Evolutionary conservation across 1,284 basidiomycete species (phyloP).

Genomic region (Volvariella volvacea): DNA sequence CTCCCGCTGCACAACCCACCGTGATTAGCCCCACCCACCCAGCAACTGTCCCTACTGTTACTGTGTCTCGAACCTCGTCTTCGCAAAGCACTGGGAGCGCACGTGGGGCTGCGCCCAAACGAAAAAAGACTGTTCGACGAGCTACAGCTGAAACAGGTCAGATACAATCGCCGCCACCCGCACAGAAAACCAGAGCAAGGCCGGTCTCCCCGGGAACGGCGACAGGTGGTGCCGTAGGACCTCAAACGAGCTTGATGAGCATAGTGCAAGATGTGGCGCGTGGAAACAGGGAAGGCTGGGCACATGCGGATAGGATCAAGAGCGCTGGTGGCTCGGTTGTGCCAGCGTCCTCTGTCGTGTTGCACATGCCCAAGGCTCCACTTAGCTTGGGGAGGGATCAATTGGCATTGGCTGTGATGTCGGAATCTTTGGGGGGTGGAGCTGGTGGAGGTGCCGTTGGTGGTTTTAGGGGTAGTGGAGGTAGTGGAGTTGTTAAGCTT

Average conservation of each 20-base stretch:
- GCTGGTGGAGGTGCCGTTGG: too few relatives aligned
- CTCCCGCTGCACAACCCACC: too few relatives aligned
- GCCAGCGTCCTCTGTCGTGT: background rate
- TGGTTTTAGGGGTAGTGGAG: constrained; percentile 12
- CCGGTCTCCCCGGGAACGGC: background rate
- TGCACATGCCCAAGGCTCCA: constrained; percentile 24
- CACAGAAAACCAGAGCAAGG: too few relatives aligned
- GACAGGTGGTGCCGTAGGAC: constrained; percentile 9
- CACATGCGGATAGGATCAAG: constrained; percentile 8
- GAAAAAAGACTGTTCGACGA: too few relatives aligned
- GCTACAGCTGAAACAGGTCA: too few relatives aligned
- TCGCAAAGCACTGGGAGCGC: too few relatives aligned
- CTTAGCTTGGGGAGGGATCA: constrained; percentile 20
- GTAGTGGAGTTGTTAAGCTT: constrained; percentile 7
- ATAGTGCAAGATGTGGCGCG: constrained; percentile 57
- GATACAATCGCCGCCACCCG: too few relatives aligned
- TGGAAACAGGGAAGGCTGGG: constrained; percentile 25
- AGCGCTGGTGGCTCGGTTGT: constrained; percentile 9
- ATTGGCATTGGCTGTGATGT: constrained; percentile 12
- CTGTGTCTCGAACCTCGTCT: too few relatives aligned
- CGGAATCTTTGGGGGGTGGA: background rate
- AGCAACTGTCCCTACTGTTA: too few relatives aligned
- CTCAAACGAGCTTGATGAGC: constrained; percentile 53
- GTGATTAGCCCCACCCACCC: too few relatives aligned
- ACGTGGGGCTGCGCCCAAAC: too few relatives aligned